A percentile compares a stretch with the other conserved stretches of the same genome.
Conservation (phyloP, 2,329 filamentous ascomycete genomes). For the Eurotiales sp. region DNA sequence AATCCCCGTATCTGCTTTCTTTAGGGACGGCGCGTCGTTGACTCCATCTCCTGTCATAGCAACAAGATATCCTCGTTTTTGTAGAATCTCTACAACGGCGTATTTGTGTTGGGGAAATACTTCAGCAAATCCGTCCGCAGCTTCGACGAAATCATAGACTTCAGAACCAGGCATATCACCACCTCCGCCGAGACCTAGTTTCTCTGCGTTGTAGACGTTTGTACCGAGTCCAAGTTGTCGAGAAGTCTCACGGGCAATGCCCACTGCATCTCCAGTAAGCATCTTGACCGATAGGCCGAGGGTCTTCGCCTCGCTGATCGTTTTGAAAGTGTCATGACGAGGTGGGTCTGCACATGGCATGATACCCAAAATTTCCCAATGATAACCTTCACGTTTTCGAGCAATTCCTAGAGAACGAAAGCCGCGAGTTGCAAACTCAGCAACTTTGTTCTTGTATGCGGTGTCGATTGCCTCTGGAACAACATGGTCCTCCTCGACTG, state of each 20-base stretch:
- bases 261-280: conserved; percentile 91
- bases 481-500: conserved; percentile 78
- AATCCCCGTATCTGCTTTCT: conserved; percentile 84
- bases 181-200: conserved; percentile 82
- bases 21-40: conserved; percentile 53
- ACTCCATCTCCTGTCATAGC: conserved; percentile 81
- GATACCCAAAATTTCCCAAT: conserved; percentile 90
- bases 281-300: conserved; percentile 92
- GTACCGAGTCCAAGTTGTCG: conserved; percentile 87
- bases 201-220: conserved; percentile 91
- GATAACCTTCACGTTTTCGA: conserved; percentile 75
- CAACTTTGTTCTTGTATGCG: conserved; percentile 88
- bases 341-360: conserved; percentile 93
- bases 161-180: conserved; percentile 92
- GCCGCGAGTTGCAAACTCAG: conserved; percentile 86
- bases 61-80: conserved; percentile 88
- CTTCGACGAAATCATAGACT: conserved; percentile 93
- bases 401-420: conserved; percentile 93
- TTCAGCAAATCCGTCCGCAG: conserved; percentile 90
- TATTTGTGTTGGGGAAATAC: conserved; percentile 96
- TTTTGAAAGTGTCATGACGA: conserved; percentile 84
- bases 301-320: conserved; percentile 82
- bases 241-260: conserved; percentile 87
- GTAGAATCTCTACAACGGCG: conserved; percentile 87
- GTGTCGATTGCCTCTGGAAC: conserved; percentile 73